Conservation (phyloP, 495 filamentous ascomycete species). For the Tuber microsphaerosporum region DNA sequence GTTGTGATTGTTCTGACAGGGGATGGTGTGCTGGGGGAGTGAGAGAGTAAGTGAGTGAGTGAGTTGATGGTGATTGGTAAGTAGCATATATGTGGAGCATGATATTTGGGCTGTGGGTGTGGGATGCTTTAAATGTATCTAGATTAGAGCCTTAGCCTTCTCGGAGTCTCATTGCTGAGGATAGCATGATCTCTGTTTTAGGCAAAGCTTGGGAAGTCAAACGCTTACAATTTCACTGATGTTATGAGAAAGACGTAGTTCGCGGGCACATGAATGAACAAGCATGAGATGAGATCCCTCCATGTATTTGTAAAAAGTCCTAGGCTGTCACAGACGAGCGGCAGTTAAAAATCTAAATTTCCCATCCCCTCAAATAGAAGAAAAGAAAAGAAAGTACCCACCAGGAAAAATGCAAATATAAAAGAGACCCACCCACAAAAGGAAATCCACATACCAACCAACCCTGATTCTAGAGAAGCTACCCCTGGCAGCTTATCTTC, state of each 20-base stretch:
- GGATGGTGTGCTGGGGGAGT: no score
- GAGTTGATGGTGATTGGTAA: background rate
- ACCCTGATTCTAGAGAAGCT: background rate
- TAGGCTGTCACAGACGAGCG: background rate
- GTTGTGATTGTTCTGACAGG: background rate
- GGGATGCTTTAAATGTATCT: background rate
- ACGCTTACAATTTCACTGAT: background rate
- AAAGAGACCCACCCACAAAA: background rate
- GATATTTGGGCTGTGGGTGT: background rate
- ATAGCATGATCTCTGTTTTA: background rate
- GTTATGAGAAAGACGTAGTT: background rate
- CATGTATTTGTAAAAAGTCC: background rate
- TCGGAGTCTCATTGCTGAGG: background rate
- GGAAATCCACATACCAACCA: background rate
- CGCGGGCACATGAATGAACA: background rate
- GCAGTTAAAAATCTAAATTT: background rate
- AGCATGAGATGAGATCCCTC: background rate
- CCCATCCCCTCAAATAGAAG: background rate
- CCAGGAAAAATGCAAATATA: background rate
- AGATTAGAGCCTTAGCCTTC: background rate
- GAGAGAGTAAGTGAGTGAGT: no score
- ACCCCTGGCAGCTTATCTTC: background rate
- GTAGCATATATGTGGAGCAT: background rate
- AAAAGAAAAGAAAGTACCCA: background rate
- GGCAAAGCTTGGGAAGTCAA: background rate